These are phyloP conservation scores for Colletotrichum siamense DNA, from an alignment of 2,329 filamentous ascomycete species.

Conservation along the genomic window DNA sequence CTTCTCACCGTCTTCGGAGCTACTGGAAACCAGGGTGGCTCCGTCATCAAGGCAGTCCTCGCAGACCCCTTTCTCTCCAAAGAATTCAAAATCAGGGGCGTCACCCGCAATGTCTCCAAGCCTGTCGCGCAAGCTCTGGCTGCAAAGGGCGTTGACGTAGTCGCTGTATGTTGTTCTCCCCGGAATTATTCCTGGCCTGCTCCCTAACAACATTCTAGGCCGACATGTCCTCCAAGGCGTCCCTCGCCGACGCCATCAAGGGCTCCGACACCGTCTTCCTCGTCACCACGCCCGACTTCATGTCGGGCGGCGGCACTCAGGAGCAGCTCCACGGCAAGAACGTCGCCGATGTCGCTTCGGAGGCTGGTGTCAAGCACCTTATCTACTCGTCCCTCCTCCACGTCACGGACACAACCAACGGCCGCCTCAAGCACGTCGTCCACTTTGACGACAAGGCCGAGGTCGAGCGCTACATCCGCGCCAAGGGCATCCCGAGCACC, in stretches of 20 bases:
- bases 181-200: too few species aligned
- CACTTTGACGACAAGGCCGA: constrained; percentile 56
- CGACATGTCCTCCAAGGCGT: constrained; percentile 42
- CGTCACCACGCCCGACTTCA: constrained; percentile 31
- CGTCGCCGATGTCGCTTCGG: constrained; percentile 39
- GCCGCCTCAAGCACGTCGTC: constrained; percentile 29
- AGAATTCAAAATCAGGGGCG: constrained; percentile 49
- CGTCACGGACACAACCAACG: constrained; percentile 29
- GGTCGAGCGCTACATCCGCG: constrained; percentile 50
- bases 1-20: constrained; percentile 50
- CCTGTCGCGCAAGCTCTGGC: constrained; percentile 42
- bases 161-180: too few species aligned
- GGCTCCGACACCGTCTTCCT: constrained; percentile 48
- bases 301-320: not conserved
- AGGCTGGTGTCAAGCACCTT: constrained; percentile 35
- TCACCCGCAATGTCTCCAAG: constrained; percentile 51
- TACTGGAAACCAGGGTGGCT: constrained; percentile 55
- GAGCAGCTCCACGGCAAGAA: constrained; percentile 43
- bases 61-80: constrained; percentile 48
- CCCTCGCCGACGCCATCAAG: constrained; percentile 41
- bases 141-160: constrained; percentile 47
- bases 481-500: constrained; percentile 46
- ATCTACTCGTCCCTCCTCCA: constrained; percentile 37
- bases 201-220: constrained; percentile 31
- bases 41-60: constrained; percentile 50